These are phyloP conservation scores for Acanthamoeba sp. DNA, from an alignment of 208 protist species.

Conservation along the genomic window DNA sequence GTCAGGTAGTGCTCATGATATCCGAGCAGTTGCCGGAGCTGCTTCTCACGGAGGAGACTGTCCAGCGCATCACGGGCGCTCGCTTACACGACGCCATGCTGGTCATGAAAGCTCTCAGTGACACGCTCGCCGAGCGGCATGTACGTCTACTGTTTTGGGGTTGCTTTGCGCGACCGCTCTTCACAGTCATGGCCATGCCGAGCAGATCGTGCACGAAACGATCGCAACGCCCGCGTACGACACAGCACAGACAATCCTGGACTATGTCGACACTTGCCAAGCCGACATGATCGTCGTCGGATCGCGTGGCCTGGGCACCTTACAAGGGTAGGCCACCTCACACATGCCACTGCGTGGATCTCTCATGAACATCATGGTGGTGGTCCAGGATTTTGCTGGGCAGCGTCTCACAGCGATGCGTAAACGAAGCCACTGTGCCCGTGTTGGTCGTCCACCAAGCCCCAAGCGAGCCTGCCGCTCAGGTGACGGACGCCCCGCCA, in stretches of 20 bases:
- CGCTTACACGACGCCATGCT: not conserved
- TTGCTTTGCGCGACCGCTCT: too few relatives aligned
- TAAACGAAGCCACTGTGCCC: not conserved
- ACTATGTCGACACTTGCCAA: not conserved
- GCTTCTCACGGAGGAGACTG: not conserved
- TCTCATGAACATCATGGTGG: not conserved
- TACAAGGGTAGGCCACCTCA: not conserved
- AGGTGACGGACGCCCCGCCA: too few relatives aligned
- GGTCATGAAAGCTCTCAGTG: not conserved
- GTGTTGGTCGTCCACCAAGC: not conserved
- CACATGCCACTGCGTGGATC: not conserved
- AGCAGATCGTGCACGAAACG: constrained; percentile 1
- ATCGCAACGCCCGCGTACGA: not conserved
- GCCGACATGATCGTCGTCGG: constrained; percentile 3
- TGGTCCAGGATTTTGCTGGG: not conserved
- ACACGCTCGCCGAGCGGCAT: not conserved
- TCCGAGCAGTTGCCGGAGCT: constrained; percentile 1
- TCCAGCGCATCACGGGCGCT: not conserved
- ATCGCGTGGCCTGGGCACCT: not conserved
- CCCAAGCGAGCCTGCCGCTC: too few relatives aligned
- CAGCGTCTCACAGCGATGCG: not conserved
- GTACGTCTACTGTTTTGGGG: not conserved
- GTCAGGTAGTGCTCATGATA: constrained; percentile 1
- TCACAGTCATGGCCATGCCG: not conserved
- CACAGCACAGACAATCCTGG: constrained; percentile 11